Base-by-base conservation (phyloP, 306 rosid species). In the Quercus aquifolioides region DNA sequence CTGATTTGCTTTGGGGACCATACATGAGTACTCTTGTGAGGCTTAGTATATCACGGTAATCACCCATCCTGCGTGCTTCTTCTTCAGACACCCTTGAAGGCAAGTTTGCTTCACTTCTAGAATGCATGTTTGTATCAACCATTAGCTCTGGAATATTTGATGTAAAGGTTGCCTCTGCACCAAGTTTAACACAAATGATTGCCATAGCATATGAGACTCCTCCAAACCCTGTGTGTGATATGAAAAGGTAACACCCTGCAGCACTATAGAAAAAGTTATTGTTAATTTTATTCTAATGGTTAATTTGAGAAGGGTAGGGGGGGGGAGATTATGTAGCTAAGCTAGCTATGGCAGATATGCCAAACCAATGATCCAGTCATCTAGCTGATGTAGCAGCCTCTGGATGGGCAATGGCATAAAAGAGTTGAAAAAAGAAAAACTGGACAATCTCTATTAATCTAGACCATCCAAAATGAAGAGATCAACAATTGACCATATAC, bases 221-320 rank as follows among this genome's bases (percentile, higher is more conserved):
- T 79, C 98, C 98, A 85, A 91, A 94, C 56, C 98, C 95, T 6
- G 98, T 94, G 91, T 94, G 98, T 19, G 97, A 94, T 76, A 94
- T 78, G 80, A 88, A 94, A 82, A 94, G 95, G 88, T 90, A 90
- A 79, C 88, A 87, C 81, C 90, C 94, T 76, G 98, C 92, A 84
- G 89, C 90, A 59, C 98, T 94, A 85, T 76, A 84, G 49, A 72
- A 64, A 49, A 72, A 79, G 76, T 69, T 73, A 81, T 52, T 69
- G 75, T 51, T 81, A 68, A 68, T 35, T 33, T 68, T 68, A 19
- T 19, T 35, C 20, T 14, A 18, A 19, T 35, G 38, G 12, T 33
- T 5, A 9, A 67, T 17, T 67, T 33, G 14, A 33, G 17, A 4
- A 33, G 4, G 17, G 4, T 6, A 0, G 2, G 10, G 10, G 46